Base-by-base conservation (phyloP, 441 rosid genomes). In the Sinapis alba region DNA sequence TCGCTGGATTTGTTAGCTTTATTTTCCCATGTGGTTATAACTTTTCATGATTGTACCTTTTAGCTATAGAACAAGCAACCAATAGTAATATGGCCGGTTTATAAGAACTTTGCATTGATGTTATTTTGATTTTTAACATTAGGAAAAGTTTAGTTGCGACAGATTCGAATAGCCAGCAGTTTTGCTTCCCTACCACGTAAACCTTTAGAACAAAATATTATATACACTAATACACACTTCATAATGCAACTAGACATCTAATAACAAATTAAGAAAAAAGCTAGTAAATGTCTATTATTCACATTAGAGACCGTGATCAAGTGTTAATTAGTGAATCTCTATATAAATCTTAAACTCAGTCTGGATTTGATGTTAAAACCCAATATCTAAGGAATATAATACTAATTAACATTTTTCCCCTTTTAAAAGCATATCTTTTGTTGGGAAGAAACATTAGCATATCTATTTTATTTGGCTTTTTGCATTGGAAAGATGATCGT, bases 31-130 rank as follows among this genome's bases (percentile, higher is more conserved):
- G 75, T 76, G 79, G 21, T 5, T 54, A 45, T 62, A 69, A 69
- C 74, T 27, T 69, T 58, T 76, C 50, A 69, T 76, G 62, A 57
- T 43, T 70, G 67, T 57, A 70, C 71, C 24, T 63, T 69, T 47
- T 56, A 63, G 65, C 69, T 10, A 20, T 59, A 54, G 27, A 62
- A 69, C 61, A 76, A 68, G 38, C 73, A 61, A 51, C 24, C 64
- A 53, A 68, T 53, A 68, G 50, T 69, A 62, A 27, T n/a, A n/a
- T 32, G 6, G 24, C 2, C 43, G 18, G 9, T 28, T 73, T 23
- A 23, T 27, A 27, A 28, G 23, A 10, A 36, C 4, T 53, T 75
- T 69, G 13, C 57, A 45, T 21, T 16, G 47, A 30, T 13, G 47
- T 51, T 32, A 34, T 15, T 72, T 67, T 28, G 3, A 30, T 1